Evolutionary conservation across 2,329 filamentous ascomycete species (phyloP).

Genomic region (Ceratocystis lukuohia): DNA sequence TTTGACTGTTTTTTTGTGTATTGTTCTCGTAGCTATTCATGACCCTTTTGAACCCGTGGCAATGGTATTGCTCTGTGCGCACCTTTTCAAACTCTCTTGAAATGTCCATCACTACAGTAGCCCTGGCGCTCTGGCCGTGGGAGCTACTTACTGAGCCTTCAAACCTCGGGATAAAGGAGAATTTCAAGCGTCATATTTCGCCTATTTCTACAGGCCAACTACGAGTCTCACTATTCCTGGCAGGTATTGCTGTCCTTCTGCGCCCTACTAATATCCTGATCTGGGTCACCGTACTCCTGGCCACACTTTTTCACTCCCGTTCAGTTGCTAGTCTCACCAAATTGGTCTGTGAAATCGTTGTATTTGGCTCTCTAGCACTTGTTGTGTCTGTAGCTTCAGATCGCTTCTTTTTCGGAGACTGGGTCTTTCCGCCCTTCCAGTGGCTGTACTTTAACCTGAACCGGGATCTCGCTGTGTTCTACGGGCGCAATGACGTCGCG

Average conservation of each 20-base stretch:
- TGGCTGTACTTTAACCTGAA: slow-evolving; percentile 87
- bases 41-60: slow-evolving; percentile 71
- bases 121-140: slow-evolving; percentile 82
- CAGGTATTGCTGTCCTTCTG: slow-evolving; percentile 69
- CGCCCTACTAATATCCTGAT: slow-evolving; percentile 82
- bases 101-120: slow-evolving; percentile 69
- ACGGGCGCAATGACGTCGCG: slow-evolving; percentile 78
- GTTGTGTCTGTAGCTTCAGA: slow-evolving; percentile 54
- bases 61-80: slow-evolving; percentile 88
- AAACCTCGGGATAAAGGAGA: slow-evolving; percentile 29
- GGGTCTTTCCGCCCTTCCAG: slow-evolving; percentile 77
- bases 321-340: slow-evolving; percentile 32
- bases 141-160: slow-evolving; percentile 36
- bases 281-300: slow-evolving; percentile 53
- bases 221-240: slow-evolving; percentile 54
- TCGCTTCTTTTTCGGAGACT: slow-evolving; percentile 64
- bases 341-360: slow-evolving; percentile 47
- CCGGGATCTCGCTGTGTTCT: slow-evolving; percentile 80
- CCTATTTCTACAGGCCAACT: slow-evolving; percentile 24
- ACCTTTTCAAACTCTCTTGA: slow-evolving; percentile 93
- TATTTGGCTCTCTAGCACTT: slow-evolving; percentile 52
- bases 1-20: slow-evolving; percentile 13
- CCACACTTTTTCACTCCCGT: slow-evolving; percentile 31
- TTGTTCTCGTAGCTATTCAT: slow-evolving; percentile 45
- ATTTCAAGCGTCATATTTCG: slow-evolving; percentile 19